These are phyloP conservation scores for Boletellus sp. DNA, from an alignment of 1,284 basidiomycete genomes.

Conservation along the genomic window DNA sequence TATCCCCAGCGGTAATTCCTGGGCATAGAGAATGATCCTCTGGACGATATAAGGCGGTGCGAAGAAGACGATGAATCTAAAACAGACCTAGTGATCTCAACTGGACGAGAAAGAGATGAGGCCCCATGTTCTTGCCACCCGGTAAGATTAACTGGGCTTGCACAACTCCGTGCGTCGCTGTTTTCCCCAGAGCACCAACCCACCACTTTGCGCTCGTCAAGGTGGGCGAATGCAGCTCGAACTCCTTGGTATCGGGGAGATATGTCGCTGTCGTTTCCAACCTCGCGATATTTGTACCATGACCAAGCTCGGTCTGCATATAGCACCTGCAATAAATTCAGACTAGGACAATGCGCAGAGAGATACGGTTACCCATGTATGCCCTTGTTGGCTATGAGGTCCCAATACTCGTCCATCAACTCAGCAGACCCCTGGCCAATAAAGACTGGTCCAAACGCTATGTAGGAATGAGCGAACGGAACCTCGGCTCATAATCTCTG, in stretches of 20 bases:
- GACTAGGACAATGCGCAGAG: neutral
- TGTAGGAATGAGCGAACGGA: neutral
- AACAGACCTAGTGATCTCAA: slow-evolving; percentile 53
- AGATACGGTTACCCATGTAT: slow-evolving; percentile 50
- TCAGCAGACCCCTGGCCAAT: slow-evolving; percentile 53
- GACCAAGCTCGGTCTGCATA: slow-evolving; percentile 72
- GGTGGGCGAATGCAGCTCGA: slow-evolving; percentile 75
- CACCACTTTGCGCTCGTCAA: slow-evolving; percentile 83
- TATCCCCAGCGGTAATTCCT: slow-evolving; percentile 74
- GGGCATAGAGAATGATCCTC: slow-evolving; percentile 59
- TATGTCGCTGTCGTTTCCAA: slow-evolving; percentile 82
- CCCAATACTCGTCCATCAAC: slow-evolving; percentile 48
- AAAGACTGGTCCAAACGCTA: slow-evolving; percentile 68
- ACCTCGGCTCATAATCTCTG: too few relatives aligned
- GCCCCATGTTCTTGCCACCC: slow-evolving; percentile 61
- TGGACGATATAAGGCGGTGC: slow-evolving; percentile 24
- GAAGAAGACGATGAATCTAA: neutral
- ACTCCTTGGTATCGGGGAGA: slow-evolving; percentile 62
- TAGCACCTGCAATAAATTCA: slow-evolving; percentile 44
- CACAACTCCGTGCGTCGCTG: slow-evolving; percentile 75
- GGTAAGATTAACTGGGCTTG: slow-evolving; percentile 74
- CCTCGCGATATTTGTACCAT: slow-evolving; percentile 67
- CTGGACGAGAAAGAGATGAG: slow-evolving; percentile 76
- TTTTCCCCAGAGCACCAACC: slow-evolving; percentile 71
- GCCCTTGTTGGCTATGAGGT: slow-evolving; percentile 48